Evolutionary conservation across 2,329 filamentous ascomycete species (phyloP).

Genomic region (Curvularia sp.): DNA sequence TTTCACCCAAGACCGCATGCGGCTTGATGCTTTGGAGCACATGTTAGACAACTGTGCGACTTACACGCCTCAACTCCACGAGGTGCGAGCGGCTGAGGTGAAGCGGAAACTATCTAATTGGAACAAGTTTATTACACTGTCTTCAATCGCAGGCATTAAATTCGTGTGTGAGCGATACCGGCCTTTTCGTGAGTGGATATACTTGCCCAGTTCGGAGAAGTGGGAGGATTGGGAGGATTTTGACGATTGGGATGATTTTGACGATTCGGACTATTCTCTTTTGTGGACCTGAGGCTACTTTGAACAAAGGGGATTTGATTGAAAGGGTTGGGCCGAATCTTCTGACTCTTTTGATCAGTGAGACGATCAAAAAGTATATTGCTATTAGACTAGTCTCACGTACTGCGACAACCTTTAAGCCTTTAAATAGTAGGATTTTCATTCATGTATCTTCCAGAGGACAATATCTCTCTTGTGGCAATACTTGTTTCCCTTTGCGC

Average conservation of each 20-base stretch:
- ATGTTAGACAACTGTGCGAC: conserved; percentile 16
- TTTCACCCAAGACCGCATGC: conserved; percentile 11
- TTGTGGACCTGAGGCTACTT: no score
- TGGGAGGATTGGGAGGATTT: neutral
- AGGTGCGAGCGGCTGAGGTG: conserved; percentile 16
- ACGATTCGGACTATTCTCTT: conserved; percentile 15
- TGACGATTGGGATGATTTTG: conserved; percentile 10
- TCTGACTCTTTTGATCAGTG: no score
- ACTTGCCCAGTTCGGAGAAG: no score
- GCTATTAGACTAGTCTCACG: no score
- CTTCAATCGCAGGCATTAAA: conserved; percentile 13
- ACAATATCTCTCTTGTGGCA: neutral
- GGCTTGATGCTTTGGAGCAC: conserved; percentile 22
- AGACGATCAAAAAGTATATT: no score
- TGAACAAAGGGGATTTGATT: neutral
- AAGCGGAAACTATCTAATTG: conserved; percentile 17
- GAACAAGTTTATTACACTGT: conserved; percentile 15
- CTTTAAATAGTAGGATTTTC: no score
- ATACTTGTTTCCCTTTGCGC: neutral
- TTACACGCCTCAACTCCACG: conserved; percentile 15
- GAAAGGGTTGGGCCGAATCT: no score
- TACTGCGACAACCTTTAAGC: no score
- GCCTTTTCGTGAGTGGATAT: no score
- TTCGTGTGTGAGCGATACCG: conserved; percentile 12
- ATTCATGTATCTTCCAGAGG: conserved; percentile 20